Percentiles rank a stretch among this genome's conserved stretches.
phyloP scores from a whole-genome alignment of 257 asterid genomes.

The Solanum phureja region DNA sequence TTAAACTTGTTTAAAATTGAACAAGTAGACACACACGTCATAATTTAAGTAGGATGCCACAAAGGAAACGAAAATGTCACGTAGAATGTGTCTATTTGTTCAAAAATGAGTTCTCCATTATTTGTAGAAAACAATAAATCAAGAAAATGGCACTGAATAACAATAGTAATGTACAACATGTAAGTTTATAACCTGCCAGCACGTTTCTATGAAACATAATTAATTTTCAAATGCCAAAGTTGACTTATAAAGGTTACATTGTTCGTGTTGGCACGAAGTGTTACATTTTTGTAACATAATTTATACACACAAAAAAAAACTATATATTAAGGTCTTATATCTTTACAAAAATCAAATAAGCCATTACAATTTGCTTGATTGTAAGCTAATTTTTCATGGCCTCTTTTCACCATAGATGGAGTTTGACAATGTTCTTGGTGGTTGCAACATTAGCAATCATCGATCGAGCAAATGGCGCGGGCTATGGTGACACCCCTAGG shows the following conservation, averaged over 20 bases:
- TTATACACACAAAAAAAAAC: not conserved
- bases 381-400: slow-evolving; percentile 18
- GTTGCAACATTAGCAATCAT: slow-evolving; percentile 12
- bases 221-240: not conserved
- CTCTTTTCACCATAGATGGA: slow-evolving; percentile 23
- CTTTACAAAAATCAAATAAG: slow-evolving; percentile 9
- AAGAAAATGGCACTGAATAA: not conserved
- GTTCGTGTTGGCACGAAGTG: slow-evolving; percentile 31
- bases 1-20: no score
- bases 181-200: not conserved
- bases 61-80: no score
- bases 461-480: slow-evolving; percentile 17
- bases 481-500: slow-evolving; percentile 8
- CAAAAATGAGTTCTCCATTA: not conserved
- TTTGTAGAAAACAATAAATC: not conserved
- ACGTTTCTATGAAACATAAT: not conserved
- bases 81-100: not conserved
- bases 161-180: not conserved
- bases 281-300: not conserved
- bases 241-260: not conserved
- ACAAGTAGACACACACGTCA: not conserved
- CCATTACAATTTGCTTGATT: not conserved
- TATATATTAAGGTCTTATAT: slow-evolving; percentile 15
- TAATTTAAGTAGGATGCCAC: not conserved
- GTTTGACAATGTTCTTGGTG: slow-evolving; percentile 13